A percentile compares a stretch with the other conserved stretches of the same genome.
phyloP scores from a whole-genome alignment of 106 monocot genomes.

The Acorus gramineus region DNA sequence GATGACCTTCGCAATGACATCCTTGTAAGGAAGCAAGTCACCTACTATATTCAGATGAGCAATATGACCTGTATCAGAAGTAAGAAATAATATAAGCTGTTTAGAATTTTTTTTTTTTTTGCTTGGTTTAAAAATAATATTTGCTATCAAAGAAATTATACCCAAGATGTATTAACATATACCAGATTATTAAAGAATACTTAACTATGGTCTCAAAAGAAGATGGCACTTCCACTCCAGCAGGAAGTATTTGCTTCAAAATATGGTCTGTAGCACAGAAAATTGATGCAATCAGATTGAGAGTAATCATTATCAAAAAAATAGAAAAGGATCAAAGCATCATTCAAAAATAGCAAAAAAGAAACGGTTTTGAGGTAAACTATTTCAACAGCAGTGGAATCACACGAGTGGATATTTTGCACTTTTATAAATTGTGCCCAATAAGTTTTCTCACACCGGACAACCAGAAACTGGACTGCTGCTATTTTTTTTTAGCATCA shows the following conservation, averaged over 20 bases:
- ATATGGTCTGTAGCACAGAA: slow-evolving; percentile 58
- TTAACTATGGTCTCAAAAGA: slow-evolving; percentile 99
- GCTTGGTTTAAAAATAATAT: too few relatives aligned
- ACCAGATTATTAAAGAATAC: slow-evolving; percentile 11
- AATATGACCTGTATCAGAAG: slow-evolving; percentile 61
- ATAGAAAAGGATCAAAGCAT: neutral
- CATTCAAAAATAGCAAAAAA: neutral
- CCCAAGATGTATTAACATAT: too few relatives aligned
- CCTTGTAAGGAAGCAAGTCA: slow-evolving; percentile 72
- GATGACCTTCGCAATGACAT: slow-evolving; percentile 85
- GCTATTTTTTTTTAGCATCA: too few relatives aligned
- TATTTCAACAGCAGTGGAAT: too few relatives aligned
- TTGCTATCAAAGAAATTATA: too few relatives aligned
- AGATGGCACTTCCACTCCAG: slow-evolving; percentile 79
- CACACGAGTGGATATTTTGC: too few relatives aligned
- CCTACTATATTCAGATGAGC: slow-evolving; percentile 85
- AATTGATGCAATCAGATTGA: neutral
- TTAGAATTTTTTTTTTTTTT: too few relatives aligned
- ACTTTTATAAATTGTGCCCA: too few relatives aligned
- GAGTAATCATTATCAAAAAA: neutral
- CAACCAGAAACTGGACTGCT: too few relatives aligned
- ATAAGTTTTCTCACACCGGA: too few relatives aligned
- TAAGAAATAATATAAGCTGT: neutral
- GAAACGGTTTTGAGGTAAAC: too few relatives aligned
- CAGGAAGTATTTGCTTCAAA: slow-evolving; percentile 81